A percentile compares a stretch with the other conserved stretches of the same genome.
Evolutionary conservation across 306 rosid species (phyloP).

Genomic region (peach (Prunus persica)): Prunus_persica_NCBIv2 NC_034014.1:2523501-2524000

Average conservation of each 20-base stretch:
- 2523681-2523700: background rate
- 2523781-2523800: background rate
- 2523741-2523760: constrained; percentile 1
- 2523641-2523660: background rate
- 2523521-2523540: too few species aligned
- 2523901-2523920: background rate
- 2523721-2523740: background rate
- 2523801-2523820: background rate
- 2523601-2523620: background rate
- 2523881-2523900: background rate
- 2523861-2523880: background rate
- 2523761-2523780: background rate
- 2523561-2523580: background rate
- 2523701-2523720: background rate
- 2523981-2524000: constrained; percentile 94
- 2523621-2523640: background rate
- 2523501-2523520: background rate
- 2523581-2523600: background rate
- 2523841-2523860: background rate
- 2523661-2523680: background rate
- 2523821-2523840: background rate
- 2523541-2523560: too few species aligned
- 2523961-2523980: constrained; percentile 36
- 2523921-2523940: background rate
- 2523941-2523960: constrained; percentile 6